phyloP scores from a whole-genome alignment of 192 early-diverging fungal species.

The Coemansia sp. region DNA sequence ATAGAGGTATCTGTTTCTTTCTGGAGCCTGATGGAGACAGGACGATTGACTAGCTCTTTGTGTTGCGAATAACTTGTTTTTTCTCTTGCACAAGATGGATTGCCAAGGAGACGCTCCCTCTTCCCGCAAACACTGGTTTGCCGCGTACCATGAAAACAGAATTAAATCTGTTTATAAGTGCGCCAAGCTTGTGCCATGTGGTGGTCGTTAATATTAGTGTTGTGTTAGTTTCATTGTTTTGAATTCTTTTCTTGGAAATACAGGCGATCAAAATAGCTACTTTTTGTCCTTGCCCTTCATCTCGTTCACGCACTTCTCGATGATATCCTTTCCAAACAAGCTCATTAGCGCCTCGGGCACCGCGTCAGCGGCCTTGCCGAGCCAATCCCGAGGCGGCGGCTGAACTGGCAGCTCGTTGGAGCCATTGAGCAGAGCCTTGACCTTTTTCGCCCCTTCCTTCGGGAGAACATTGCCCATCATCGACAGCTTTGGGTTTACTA shows the following conservation, averaged over 20 bases:
- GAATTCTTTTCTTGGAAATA: too few relatives aligned
- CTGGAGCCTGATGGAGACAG: not conserved
- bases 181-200: too few relatives aligned
- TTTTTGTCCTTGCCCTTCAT: conserved; percentile 11
- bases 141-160: not conserved
- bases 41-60: not conserved
- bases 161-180: too few relatives aligned
- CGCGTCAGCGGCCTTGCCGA: conserved; percentile 30
- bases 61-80: not conserved
- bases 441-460: conserved; percentile 4
- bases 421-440: conserved; percentile 24
- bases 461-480: conserved; percentile 28
- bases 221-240: too few relatives aligned
- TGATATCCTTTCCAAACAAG: conserved; percentile 44
- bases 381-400: conserved; percentile 36
- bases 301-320: conserved; percentile 33
- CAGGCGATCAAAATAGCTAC: conserved; percentile 4
- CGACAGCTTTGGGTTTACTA: conserved; percentile 31
- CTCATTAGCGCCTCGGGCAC: conserved; percentile 27
- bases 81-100: not conserved
- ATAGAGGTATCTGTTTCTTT: not conserved
- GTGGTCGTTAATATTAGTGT: too few relatives aligned
- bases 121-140: not conserved
- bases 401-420: conserved; percentile 15
- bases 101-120: not conserved